Base-by-base conservation (phyloP, 345 rosid genomes). In the Microthlaspi erraticum region DNA sequence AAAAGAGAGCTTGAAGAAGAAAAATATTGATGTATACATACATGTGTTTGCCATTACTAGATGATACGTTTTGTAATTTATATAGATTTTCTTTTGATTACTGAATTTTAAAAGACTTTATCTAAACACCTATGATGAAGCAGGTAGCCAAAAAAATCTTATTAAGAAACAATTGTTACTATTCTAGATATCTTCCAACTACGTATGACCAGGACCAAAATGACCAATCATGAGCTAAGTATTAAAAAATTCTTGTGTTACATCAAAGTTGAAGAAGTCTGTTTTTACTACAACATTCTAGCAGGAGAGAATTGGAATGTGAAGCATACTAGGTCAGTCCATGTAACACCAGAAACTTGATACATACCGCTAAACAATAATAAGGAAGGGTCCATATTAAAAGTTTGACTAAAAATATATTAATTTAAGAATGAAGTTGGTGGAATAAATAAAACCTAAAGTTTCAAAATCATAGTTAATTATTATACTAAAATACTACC, bases 281-380 rank as follows among this genome's bases (percentile, higher is more conserved):
- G 12, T 71, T 49, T 33, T 53, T 19, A 50, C 56, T 73, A 58
- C 77, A 58, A 73, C 61, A 50, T 74, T 74, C 68, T 43, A 73
- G 50, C 16, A 39, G 44, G 64, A 53, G 57, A 54, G 26, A 48
- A 49, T 19, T 48, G 31, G 46, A 49, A 66, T 20, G 66, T 31
- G 60, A 65, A 65, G 17, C 51, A 46, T 48, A 46, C 51, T 36
- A 7, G 45, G 41, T 33, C 18, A 10, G 54, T 42, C 53, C 43
- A 43, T 42, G 19, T 60, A 34, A 60, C 23, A 60, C 23, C 16
- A 43, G 53, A 29, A 60, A 23, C 38, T 12, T 20, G 62, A 54
- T 62, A 66, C 38, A 50, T 57, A 26, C 29, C 37, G 42, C 20
- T 11, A 45, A 17, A 37, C 39, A 48, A 57, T 38, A 46, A 56